A percentile compares a stretch with the other conserved stretches of the same genome.
Conservation (phyloP, 306 rosid species). For the Parietaria judaica region DNA sequence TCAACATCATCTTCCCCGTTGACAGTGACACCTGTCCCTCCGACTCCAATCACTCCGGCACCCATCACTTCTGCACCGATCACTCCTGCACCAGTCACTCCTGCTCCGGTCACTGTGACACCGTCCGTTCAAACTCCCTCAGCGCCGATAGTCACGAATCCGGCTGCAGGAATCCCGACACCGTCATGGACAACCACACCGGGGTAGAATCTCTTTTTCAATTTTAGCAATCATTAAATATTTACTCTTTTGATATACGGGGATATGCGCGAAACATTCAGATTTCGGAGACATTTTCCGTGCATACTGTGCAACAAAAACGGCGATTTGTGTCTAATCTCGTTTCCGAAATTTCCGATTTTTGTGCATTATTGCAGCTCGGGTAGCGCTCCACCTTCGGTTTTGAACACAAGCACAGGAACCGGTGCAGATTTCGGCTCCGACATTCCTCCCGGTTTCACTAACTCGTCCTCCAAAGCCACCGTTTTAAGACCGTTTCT, state of each 20-base stretch:
- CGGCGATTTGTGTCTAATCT: slow-evolving; percentile 12
- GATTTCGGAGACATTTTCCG: neutral
- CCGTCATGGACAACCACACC: slow-evolving; percentile 40
- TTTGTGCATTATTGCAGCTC: slow-evolving; percentile 37
- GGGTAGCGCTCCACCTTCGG: slow-evolving; percentile 36
- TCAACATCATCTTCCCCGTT: slow-evolving; percentile 21
- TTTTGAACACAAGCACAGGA: slow-evolving; percentile 55
- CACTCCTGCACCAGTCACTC: neutral
- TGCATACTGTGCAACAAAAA: too few relatives aligned
- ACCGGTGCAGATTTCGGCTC: slow-evolving; percentile 38
- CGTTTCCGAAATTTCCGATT: neutral
- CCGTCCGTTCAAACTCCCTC: slow-evolving; percentile 10
- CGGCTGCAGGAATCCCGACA: slow-evolving; percentile 23
- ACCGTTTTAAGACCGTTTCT: slow-evolving; percentile 36
- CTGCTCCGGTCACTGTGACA: slow-evolving; percentile 5
- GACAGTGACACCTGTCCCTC: neutral
- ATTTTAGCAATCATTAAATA: too few relatives aligned
- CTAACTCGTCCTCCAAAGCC: slow-evolving; percentile 40
- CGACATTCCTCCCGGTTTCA: slow-evolving; percentile 35
- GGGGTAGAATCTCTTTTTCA: slow-evolving; percentile 30
- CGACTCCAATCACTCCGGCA: neutral
- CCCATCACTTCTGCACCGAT: slow-evolving; percentile 4
- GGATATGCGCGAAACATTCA: neutral
- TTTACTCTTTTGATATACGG: neutral
- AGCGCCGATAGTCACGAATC: slow-evolving; percentile 11